Conservation (phyloP, 139 green algal genomes). For the Tetradesmus obliquus region DNA sequence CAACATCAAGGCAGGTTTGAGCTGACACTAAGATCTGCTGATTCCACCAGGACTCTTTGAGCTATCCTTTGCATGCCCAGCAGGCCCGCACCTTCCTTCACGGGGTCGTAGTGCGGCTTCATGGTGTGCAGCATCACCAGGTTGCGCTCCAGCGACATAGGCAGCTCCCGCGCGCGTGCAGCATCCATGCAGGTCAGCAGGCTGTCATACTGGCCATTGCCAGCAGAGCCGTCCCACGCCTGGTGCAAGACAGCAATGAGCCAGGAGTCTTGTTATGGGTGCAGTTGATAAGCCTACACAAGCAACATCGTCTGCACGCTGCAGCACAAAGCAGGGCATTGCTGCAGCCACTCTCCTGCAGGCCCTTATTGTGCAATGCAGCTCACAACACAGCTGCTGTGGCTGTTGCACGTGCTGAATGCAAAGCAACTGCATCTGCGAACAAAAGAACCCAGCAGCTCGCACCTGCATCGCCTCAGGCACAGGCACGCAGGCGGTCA, state of each 20-base stretch:
- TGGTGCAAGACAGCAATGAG: neutral
- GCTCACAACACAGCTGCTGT: neutral
- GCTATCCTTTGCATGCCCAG: neutral
- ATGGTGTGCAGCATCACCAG: conserved; percentile 60
- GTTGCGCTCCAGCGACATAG: conserved; percentile 53
- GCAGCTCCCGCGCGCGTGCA: conserved; percentile 52
- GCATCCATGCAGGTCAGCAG: conserved; percentile 53
- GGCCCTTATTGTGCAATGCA: neutral
- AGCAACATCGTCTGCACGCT: neutral
- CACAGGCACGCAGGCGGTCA: conserved; percentile 48
- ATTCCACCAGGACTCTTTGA: too few relatives aligned
- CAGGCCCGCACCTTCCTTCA: conserved; percentile 39
- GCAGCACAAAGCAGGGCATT: neutral
- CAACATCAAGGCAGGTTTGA: neutral
- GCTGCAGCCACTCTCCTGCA: too few relatives aligned
- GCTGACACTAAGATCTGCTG: too few relatives aligned
- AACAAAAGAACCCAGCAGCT: neutral
- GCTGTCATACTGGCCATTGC: conserved; percentile 26
- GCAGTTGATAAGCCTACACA: neutral
- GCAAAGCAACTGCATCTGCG: neutral
- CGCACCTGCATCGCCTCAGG: conserved; percentile 22
- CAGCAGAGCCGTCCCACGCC: neutral
- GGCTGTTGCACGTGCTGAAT: neutral
- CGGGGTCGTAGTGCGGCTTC: conserved; percentile 57
- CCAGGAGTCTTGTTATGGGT: too few relatives aligned